Percentiles rank a stretch among this genome's conserved stretches.
Conservation (phyloP, 2,329 filamentous ascomycete genomes). For the Fusarium sulawesiense region DNA sequence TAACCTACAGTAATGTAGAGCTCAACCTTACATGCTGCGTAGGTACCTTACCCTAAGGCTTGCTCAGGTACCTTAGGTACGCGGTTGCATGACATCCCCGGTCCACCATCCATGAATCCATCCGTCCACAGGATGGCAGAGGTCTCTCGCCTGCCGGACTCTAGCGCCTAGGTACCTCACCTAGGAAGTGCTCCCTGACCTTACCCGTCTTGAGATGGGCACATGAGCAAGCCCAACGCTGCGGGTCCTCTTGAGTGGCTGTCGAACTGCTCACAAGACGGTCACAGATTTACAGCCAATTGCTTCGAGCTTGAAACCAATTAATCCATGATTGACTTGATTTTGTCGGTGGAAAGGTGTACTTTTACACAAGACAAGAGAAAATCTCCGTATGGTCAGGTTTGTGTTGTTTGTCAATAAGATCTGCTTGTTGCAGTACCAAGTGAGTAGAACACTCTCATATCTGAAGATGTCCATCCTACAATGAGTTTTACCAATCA, state of each 20-base stretch:
- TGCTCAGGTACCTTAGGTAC: neutral
- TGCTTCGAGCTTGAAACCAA: conserved; percentile 13
- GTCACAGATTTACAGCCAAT: conserved; percentile 26
- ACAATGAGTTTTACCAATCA: neutral
- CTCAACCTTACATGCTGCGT: neutral
- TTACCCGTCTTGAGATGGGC: conserved; percentile 57
- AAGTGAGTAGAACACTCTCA: neutral
- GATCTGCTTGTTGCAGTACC: neutral
- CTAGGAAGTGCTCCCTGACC: conserved; percentile 37
- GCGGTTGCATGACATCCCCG: conserved; percentile 9
- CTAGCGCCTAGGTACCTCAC: conserved; percentile 28
- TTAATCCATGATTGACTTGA: conserved; percentile 3
- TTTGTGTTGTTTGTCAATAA: neutral
- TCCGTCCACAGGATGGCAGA: neutral
- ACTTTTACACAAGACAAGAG: neutral
- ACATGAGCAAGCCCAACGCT: conserved; percentile 61
- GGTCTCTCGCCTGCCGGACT: conserved; percentile 27
- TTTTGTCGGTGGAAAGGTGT: neutral
- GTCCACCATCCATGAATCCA: neutral
- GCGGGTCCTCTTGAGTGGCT: conserved; percentile 49
- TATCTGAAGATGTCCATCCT: neutral
- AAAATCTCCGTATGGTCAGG: neutral
- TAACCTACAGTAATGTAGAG: conserved; percentile 5
- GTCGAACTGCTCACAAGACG: conserved; percentile 39
- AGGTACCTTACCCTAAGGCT: conserved; percentile 20